Evolutionary conservation across 2,329 filamentous ascomycete species (phyloP).

Genomic region (Colletotrichum eleusines): DNA sequence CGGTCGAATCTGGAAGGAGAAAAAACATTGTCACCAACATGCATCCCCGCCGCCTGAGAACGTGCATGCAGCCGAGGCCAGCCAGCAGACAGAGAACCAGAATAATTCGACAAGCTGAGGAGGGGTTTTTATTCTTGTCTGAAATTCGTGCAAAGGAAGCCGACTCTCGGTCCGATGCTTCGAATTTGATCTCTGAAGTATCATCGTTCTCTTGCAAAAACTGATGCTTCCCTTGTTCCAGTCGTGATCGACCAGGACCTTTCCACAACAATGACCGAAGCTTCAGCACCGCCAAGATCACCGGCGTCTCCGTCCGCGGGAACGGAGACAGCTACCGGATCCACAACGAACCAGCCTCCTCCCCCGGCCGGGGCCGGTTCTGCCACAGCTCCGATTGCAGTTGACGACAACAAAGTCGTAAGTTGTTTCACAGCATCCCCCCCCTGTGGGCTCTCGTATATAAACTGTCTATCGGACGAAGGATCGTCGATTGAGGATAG

Average conservation of each 20-base stretch:
- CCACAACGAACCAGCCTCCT: too few species aligned
- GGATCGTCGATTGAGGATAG: conserved; percentile 10
- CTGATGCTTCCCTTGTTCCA: too few species aligned
- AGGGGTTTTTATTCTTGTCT: not conserved
- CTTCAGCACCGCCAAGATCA: too few species aligned
- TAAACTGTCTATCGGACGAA: not conserved
- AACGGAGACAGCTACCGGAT: too few species aligned
- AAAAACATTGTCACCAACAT: not conserved
- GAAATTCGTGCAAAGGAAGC: not conserved
- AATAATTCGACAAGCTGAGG: not conserved
- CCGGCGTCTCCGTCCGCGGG: too few species aligned
- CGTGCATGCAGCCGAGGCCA: not conserved
- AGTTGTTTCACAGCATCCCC: not conserved
- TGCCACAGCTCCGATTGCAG: not conserved
- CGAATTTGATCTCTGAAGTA: not conserved
- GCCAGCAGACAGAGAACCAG: not conserved
- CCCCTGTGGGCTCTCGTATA: not conserved
- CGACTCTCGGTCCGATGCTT: not conserved
- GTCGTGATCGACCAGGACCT: too few species aligned
- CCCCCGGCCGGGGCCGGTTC: not conserved
- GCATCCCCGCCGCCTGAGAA: not conserved
- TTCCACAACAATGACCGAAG: too few species aligned
- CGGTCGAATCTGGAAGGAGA: not conserved
- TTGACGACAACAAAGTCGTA: not conserved
- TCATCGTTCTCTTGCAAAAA: not conserved